Evolutionary conservation across 768 basidiomycete species (phyloP).

Genomic region (Calocera cornea): DNA sequence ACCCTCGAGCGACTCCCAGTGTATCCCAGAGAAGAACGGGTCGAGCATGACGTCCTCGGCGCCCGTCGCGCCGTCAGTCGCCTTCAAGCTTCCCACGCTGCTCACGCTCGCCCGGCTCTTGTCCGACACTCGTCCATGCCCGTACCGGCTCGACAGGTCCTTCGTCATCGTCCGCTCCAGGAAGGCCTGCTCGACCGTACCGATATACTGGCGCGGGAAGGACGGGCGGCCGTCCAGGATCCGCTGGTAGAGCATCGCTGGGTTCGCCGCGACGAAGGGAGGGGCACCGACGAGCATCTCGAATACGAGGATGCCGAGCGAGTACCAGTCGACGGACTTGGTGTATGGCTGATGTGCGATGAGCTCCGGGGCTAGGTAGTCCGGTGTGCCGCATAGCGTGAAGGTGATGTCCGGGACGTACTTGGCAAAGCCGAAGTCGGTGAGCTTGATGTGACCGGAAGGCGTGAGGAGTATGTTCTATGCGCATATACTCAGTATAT

Average conservation of each 20-base stretch:
- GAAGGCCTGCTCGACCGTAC: neutral
- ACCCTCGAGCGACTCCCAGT: constrained; percentile 2
- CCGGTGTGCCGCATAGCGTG: constrained; percentile 91
- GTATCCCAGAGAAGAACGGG: neutral
- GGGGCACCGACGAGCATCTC: constrained; percentile 86
- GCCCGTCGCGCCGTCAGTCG: neutral
- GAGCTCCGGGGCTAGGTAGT: constrained; percentile 90
- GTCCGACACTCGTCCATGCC: neutral
- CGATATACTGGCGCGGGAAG: constrained; percentile 17
- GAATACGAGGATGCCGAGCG: constrained; percentile 88
- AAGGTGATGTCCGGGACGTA: constrained; percentile 74
- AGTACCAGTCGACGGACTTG: constrained; percentile 98
- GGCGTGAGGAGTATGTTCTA: constrained; percentile 75
- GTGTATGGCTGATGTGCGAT: constrained; percentile 47
- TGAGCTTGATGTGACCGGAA: constrained; percentile 95
- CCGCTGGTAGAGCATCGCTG: neutral
- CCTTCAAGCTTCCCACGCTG: neutral
- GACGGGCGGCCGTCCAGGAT: neutral
- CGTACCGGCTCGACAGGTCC: neutral
- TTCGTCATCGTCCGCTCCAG: neutral
- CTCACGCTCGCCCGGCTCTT: neutral
- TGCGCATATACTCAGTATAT: neutral
- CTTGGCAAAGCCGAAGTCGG: constrained; percentile 96
- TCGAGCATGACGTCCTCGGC: constrained; percentile 1
- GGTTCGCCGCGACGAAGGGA: constrained; percentile 10